A percentile compares a stretch with the other conserved stretches of the same genome.
Conservation (phyloP, 768 basidiomycete species). For the Sistotremastrum suecicum region DNA sequence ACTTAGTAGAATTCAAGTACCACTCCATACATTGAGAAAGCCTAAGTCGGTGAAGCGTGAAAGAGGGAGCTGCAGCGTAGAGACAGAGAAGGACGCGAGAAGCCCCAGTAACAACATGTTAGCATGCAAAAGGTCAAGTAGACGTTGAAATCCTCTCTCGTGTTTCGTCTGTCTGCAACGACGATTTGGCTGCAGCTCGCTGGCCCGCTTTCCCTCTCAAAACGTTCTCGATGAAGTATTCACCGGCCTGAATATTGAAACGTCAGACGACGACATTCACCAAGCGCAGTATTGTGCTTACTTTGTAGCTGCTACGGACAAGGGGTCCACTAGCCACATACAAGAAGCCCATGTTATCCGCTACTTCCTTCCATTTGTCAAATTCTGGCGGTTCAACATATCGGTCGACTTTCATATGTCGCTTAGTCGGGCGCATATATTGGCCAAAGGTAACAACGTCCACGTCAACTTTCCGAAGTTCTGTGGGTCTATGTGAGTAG, state of each 20-base stretch:
- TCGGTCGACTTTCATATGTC: constrained; percentile 97
- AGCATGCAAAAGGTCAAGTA: too few species aligned
- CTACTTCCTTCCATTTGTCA: constrained; percentile 76
- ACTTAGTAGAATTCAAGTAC: too few species aligned
- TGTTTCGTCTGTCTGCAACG: too few species aligned
- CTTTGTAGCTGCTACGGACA: constrained; percentile 96
- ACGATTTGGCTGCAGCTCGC: background rate
- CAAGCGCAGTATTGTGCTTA: constrained; percentile 18
- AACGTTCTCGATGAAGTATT: constrained; percentile 90
- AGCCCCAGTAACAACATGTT: too few species aligned
- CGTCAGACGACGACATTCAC: background rate
- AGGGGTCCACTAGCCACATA: constrained; percentile 96
- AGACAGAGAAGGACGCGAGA: too few species aligned
- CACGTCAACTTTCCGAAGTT: constrained; percentile 75
- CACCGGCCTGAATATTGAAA: constrained; percentile 56
- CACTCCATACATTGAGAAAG: too few species aligned
- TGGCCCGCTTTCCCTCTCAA: constrained; percentile 40
- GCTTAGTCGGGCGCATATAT: constrained; percentile 98
- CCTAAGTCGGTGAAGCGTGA: too few species aligned
- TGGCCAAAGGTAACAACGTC: constrained; percentile 99
- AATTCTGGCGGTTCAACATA: constrained; percentile 94
- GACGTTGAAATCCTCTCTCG: too few species aligned
- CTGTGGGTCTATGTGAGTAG: constrained; percentile 26
- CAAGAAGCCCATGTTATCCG: constrained; percentile 89
- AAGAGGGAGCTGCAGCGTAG: too few species aligned